These are phyloP conservation scores for Podila epigama DNA, from an alignment of 192 early-diverging fungal genomes.

Conservation along the genomic window DNA sequence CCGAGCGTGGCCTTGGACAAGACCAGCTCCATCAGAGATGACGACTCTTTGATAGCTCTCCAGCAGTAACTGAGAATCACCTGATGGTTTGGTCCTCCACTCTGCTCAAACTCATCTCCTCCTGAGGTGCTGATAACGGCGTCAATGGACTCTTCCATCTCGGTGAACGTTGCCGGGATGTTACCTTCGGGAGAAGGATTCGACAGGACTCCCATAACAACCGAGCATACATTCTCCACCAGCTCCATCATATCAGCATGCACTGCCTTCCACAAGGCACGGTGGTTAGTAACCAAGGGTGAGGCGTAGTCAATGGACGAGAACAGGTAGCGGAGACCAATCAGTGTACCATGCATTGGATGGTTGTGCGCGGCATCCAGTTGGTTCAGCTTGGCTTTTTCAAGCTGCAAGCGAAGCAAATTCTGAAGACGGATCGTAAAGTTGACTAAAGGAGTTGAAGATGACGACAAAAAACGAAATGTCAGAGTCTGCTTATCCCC, in stretches of 20 bases:
- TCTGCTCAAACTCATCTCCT: slow-evolving; percentile 52
- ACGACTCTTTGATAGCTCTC: slow-evolving; percentile 90
- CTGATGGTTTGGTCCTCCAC: slow-evolving; percentile 75
- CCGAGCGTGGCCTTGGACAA: slow-evolving; percentile 40
- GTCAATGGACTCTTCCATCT: slow-evolving; percentile 67
- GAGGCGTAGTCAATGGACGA: slow-evolving; percentile 65
- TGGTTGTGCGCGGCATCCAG: slow-evolving; percentile 59
- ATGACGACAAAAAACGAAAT: neutral
- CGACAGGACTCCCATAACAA: slow-evolving; percentile 75
- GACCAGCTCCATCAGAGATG: slow-evolving; percentile 48
- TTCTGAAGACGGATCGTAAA: slow-evolving; percentile 62
- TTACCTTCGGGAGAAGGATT: slow-evolving; percentile 91
- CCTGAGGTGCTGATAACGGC: slow-evolving; percentile 53
- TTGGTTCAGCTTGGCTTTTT: slow-evolving; percentile 54
- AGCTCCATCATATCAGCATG: slow-evolving; percentile 54
- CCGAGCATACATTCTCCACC: slow-evolving; percentile 61
- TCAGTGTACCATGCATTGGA: slow-evolving; percentile 64
- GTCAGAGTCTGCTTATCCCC: too few species aligned
- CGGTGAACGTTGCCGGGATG: slow-evolving; percentile 78
- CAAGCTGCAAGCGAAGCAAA: slow-evolving; percentile 58
- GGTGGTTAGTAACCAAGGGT: slow-evolving; percentile 49
- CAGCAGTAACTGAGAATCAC: slow-evolving; percentile 91
- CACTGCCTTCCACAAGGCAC: slow-evolving; percentile 58
- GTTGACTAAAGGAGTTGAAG: slow-evolving; percentile 32
- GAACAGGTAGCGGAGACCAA: slow-evolving; percentile 66